These are phyloP conservation scores for Acanthamoeba lenticulata DNA, from an alignment of 208 protist species.

Conservation along the genomic window DNA sequence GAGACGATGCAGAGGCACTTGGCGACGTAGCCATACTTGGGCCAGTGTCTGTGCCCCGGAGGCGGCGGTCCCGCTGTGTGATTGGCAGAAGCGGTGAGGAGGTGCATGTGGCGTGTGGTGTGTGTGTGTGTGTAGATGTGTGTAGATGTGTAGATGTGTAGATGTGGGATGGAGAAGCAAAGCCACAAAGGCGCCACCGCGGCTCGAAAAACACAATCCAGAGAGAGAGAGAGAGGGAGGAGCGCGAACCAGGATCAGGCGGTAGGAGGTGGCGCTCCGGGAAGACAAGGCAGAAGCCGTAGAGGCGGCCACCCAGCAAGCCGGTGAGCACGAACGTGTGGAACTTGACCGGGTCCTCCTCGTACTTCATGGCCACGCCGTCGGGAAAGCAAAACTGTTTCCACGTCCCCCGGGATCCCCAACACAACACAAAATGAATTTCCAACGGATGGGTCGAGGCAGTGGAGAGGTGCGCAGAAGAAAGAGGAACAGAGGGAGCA, in stretches of 20 bases:
- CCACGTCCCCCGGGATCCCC: not conserved
- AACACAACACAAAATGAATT: not conserved
- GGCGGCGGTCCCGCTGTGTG: not conserved
- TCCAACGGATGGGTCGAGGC: not conserved
- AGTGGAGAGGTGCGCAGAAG: not conserved
- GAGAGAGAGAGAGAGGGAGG: not conserved
- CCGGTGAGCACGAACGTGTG: conserved; percentile 40
- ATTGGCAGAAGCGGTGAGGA: not conserved
- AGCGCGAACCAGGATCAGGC: not conserved
- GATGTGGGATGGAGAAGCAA: not conserved
- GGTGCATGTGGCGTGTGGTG: not conserved
- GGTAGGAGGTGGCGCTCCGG: not conserved
- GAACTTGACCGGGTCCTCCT: conserved; percentile 11
- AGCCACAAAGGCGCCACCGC: too few species aligned
- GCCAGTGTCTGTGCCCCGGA: not conserved
- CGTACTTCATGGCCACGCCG: not conserved
- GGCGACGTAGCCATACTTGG: conserved; percentile 14
- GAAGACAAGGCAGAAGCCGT: conserved; percentile 40
- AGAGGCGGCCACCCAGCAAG: not conserved
- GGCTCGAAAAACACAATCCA: not conserved
- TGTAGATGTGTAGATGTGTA: too few species aligned
- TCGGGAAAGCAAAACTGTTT: conserved; percentile 29
- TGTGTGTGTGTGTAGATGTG: too few species aligned
- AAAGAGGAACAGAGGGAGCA: not conserved
- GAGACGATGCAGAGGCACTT: conserved; percentile 52